Base-by-base conservation (phyloP, 192 early-diverging fungal genomes). In the Paraglomus brasilianum region DNA sequence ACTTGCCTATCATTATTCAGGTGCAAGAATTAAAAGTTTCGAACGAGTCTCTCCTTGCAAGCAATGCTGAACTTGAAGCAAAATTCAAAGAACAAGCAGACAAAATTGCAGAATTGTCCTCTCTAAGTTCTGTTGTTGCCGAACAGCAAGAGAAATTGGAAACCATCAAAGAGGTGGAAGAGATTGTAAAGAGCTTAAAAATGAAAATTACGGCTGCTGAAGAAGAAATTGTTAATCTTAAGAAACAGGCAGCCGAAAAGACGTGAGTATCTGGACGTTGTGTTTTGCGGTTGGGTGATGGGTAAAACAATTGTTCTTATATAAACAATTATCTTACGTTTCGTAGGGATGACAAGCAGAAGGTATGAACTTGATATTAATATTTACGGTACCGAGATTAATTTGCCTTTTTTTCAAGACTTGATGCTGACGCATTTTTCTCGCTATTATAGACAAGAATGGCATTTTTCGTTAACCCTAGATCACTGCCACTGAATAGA, bases 11-110 rank as follows among this genome's bases (percentile, higher is more conserved):
- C 8, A 21, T n/a, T 53, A 11, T 41, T 24, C 22, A 69, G 66
- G 24, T 69, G 17, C 47, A 45, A 56, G 52, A 69, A 45, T 53
- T 69, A 22, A 69, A 30, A 69, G 45, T 51, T 52, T 43, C 66
- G 13, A 69, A 69, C 46, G 46, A 69, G 45, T 43, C 50, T 22
- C 43, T 69, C 9, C 13, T 69, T 11, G n/a, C 50, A 6, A 1
- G 53, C 9, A 69, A 69, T 69, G 41, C 19, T 21, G 14, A 0
- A 17, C 53, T 56, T 14, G 22, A 55, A 8, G 36, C 52, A 5
- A 69, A 8, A 14, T 15, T 69, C 41, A 44, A 56, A 56, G 53
- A 56, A 7, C 66, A 69, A 56, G 21, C 49, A 7, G n/a, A 14
- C 8, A 69, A 53, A 24, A 17, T 69, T 2, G 21, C 21, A 14